Evolutionary conservation across 345 rosid genomes (phyloP), one percentile per base, ranked within the genome.

Genomic region (Linum lewisii): DNA sequence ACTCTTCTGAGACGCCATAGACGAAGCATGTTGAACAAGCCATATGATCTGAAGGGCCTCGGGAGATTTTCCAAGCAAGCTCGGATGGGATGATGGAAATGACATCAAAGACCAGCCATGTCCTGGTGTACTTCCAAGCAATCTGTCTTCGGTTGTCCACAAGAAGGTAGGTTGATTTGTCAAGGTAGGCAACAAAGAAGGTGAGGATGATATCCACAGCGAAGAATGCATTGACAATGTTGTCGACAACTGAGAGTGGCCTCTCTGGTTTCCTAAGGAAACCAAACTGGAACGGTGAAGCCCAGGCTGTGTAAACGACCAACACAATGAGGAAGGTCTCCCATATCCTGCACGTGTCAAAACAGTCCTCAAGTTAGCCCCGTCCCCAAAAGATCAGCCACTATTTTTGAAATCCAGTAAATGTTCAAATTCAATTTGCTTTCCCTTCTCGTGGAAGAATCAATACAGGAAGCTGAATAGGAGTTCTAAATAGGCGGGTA

Each of bases 1-100:
- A 93, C 96, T 85, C 99, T 85, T 6, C 99, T 79, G 22, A 93
- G 86, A 70, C 99, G 99, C 99, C 99, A 89, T 1, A 89, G 96
- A 59, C 99, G 88, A 66, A 93, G 92, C 97, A 93, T 87, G 73
- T 82, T 89, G 72, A 85, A 85, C 2, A 82, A 74, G 49, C 90
- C 96, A 72, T 87, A 93, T 0, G 81, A 60, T 44, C 42, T 72
- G 51, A 83, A 44, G 3, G 78, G 62, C 63, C 79, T 66, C 18
- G 94, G 29, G 79, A 73, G 21, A 89, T 75, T 72, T 65, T 93
- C 63, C 60, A 51, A 24, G 83, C 92, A 22, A 82, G 78, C 60
- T 93, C 97, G 6, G 94, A 70, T 11, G 99, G 99, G 29, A 81
- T 72, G 0, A 94, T 83, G 59, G 99, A 87, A 20, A 87, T 68